Base-by-base conservation (phyloP, 345 rosid genomes). In the Microthlaspi erraticum region DNA sequence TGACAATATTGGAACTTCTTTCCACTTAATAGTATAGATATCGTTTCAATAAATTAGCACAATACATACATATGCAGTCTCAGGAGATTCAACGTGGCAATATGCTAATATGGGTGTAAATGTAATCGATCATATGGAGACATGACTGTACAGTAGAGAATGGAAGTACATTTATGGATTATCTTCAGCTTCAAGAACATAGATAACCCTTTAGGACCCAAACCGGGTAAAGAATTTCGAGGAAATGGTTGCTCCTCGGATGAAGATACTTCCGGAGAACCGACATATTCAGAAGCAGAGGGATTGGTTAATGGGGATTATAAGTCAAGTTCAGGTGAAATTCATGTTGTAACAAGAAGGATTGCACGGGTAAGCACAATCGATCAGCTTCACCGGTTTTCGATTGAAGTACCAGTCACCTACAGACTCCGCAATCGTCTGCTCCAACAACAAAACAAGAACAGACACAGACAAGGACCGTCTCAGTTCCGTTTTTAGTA, bases 281-380 rank as follows among this genome's bases (percentile, higher is more conserved):
- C 62, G 13, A 62, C 9, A 19, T 7, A 32, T 18, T 6, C 12
- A 50, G 8, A 41, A 51, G 62, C 26, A 51, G 61, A 31, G 37
- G 43, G 31, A 54, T 16, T 52, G 37, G n/a, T 11, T 12, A 26
- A 54, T 3, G 64, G 18, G 31, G 34, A 48, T 38, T n/a, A 64
- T 7, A 65, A 17, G 37, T 3, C 64, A 74, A 60, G n/a, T 31
- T 78, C 29, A 45, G 3, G 79, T 72, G 66, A 83, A 86, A 76
- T 85, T 70, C 87, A 86, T 74, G 82, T 86, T 77, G 73, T 80
- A 78, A 83, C 99, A 91, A 64, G 92, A 84, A 42, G 90, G 96
- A 61, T 89, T 84, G 84, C 99, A 89, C 3, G 99, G 97, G 75
- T 85, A 93, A 50, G 93, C 86, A 76, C 96, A 87, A 69, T 93